phyloP scores from a whole-genome alignment of 2,329 filamentous ascomycete genomes.

The Botryotinia calthae region DNA sequence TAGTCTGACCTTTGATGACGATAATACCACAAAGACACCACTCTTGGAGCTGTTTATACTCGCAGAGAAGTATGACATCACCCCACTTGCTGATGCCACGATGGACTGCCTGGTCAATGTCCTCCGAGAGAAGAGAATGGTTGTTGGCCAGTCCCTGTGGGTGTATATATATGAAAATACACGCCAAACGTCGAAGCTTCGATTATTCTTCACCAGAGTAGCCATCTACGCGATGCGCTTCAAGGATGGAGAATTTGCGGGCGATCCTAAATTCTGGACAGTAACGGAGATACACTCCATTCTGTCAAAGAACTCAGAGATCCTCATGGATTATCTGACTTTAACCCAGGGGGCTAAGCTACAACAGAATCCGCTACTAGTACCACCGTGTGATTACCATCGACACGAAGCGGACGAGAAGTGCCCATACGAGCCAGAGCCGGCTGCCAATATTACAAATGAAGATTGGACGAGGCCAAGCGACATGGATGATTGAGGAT shows the following conservation, averaged over 20 bases:
- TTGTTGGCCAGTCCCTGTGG: background rate
- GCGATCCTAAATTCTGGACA: background rate
- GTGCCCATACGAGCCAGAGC: background rate
- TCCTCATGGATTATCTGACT: background rate
- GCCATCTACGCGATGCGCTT: background rate
- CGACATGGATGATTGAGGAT: background rate
- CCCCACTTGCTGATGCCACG: background rate
- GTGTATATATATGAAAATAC: background rate
- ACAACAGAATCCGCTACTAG: background rate
- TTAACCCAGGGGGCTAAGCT: background rate
- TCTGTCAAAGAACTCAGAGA: background rate
- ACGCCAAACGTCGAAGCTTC: background rate
- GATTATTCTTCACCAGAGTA: background rate
- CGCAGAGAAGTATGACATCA: background rate
- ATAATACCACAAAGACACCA: too few relatives aligned
- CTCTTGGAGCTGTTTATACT: background rate
- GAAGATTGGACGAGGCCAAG: background rate
- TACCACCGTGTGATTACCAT: background rate
- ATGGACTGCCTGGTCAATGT: background rate
- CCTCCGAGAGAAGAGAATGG: background rate
- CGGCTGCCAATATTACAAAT: fast-evolving
- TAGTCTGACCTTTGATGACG: too few relatives aligned
- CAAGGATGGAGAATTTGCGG: background rate
- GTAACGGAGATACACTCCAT: background rate
- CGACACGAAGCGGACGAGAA: fast-evolving